Base-by-base conservation (phyloP, 2,329 filamentous ascomycete species). In the Chrysosphaeria jannelii region DNA sequence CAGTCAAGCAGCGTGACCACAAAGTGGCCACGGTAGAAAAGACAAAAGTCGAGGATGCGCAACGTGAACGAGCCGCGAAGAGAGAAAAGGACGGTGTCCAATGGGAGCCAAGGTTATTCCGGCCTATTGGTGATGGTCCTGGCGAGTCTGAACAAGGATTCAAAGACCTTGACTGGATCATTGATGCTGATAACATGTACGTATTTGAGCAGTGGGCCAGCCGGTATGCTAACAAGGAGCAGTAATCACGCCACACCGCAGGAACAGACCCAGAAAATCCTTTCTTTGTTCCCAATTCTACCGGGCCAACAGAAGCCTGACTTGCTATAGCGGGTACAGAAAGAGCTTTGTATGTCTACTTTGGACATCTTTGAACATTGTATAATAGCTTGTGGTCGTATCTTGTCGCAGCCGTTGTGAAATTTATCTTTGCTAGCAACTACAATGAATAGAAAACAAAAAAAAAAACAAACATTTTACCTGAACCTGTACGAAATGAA, bases 81-180 rank as follows among this genome's bases (percentile, higher is more conserved):
- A 58, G 85, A 35, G 59, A 59, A 15, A 68, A 78, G 22, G 65
- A 79, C 8, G 69, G 69, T 8, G 50, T 78, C 6, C 75, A 89
- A 31, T 97, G 85, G 85, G 61, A 65, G 16, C 81, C 85, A 1
- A 64, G 66, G 31, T 55, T 93, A 8, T 97, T 97, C 52, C 60
- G 78, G 29, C 48, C 49, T 22, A 69, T 88, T 8, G 56, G 59
- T 21, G 64, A 65, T 13, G 71, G 67, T 2, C 62, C 65, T 2
- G 68, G 66, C 15, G 66, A 64, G 2, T 39, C 55, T 4, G 72
- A 85, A 31, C 67, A 81, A 39, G 74, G 72, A 14, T 72, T 88
- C 41, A 76, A 88, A 39, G 75, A 74, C 32, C 48, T 97, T 14
- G 85, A 93, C 44, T 97, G 76, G 75, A 79, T 93, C 37, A 72